A percentile compares a stretch with the other conserved stretches of the same genome.
Conservation (phyloP, 2,329 filamentous ascomycete genomes). For the Trichoderma pleuroti region DNA sequence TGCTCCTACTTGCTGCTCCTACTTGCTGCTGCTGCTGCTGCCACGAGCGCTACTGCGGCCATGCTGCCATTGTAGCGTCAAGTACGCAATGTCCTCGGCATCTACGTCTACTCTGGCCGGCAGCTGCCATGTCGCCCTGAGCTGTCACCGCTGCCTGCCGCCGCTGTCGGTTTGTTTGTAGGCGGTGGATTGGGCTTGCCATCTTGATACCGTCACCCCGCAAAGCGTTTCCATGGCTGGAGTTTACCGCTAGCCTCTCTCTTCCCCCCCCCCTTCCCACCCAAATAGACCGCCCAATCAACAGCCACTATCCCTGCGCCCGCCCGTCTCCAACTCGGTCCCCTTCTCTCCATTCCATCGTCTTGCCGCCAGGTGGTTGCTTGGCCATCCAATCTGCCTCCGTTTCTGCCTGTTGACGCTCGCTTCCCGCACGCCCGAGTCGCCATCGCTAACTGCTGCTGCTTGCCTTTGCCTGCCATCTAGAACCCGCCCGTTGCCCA, state of each 20-base stretch:
- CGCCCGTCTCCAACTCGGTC: slow-evolving; percentile 12
- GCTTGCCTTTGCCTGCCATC: slow-evolving; percentile 3
- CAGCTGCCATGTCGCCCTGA: background rate
- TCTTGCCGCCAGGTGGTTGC: background rate
- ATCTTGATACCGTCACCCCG: slow-evolving; percentile 14
- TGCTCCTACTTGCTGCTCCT: background rate
- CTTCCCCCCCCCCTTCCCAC: background rate
- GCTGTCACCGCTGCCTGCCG: background rate
- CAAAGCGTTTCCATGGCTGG: background rate
- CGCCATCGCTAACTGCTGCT: slow-evolving; percentile 1
- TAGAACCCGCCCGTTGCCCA: slow-evolving; percentile 54
- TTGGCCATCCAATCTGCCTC: background rate
- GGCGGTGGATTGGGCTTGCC: background rate
- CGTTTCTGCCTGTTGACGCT: background rate
- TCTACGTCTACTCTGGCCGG: background rate
- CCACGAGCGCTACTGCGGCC: background rate
- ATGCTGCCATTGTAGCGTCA: background rate
- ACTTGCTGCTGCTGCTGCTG: background rate
- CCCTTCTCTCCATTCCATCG: background rate
- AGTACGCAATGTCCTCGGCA: background rate
- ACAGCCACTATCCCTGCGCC: slow-evolving; percentile 8
- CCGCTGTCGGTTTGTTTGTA: background rate
- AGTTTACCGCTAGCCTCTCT: slow-evolving; percentile 6
- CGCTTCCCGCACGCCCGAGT: background rate
- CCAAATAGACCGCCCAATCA: slow-evolving; percentile 14